phyloP scores from a whole-genome alignment of 306 rosid species.

The Gillenia trifoliata region DNA sequence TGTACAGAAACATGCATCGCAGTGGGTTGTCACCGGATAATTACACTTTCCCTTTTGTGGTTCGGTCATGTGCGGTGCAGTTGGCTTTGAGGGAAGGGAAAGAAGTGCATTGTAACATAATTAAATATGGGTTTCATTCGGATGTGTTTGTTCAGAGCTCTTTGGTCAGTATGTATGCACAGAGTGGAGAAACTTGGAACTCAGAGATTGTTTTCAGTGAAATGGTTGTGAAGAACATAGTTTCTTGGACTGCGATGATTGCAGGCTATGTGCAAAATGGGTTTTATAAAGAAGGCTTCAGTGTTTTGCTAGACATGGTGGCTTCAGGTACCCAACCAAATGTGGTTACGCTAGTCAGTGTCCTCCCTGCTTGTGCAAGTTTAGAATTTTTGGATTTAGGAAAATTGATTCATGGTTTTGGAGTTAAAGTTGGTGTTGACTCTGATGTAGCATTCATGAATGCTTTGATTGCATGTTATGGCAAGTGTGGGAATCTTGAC shows the following conservation, averaged over 20 bases:
- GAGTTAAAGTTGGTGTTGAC: constrained; percentile 9
- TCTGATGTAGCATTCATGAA: constrained; percentile 13
- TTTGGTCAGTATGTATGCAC: constrained; percentile 26
- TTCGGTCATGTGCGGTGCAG: constrained; percentile 69
- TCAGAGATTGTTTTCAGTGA: constrained; percentile 5
- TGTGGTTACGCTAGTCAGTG: constrained; percentile 20
- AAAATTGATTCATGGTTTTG: constrained; percentile 17
- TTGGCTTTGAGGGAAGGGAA: constrained; percentile 61
- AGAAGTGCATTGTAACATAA: constrained; percentile 49
- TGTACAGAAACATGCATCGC: constrained; percentile 49
- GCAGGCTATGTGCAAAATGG: constrained; percentile 30
- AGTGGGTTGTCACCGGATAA: constrained; percentile 59
- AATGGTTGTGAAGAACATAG: constrained; percentile 18
- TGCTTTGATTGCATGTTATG: constrained; percentile 25
- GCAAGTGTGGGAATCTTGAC: constrained; percentile 18
- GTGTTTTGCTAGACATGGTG: constrained; percentile 22
- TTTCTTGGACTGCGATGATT: constrained; percentile 36
- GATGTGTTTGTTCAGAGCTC: constrained; percentile 67
- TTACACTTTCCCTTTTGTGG: constrained; percentile 73
- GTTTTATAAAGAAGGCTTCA: constrained; percentile 26
- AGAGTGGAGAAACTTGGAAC: constrained; percentile 20
- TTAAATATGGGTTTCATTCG: constrained; percentile 48
- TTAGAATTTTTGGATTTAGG: constrained; percentile 20
- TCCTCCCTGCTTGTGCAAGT: constrained; percentile 29
- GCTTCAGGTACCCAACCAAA: constrained; percentile 27